Base-by-base conservation (phyloP, 768 basidiomycete species). In the Termitomyces heimii region DNA sequence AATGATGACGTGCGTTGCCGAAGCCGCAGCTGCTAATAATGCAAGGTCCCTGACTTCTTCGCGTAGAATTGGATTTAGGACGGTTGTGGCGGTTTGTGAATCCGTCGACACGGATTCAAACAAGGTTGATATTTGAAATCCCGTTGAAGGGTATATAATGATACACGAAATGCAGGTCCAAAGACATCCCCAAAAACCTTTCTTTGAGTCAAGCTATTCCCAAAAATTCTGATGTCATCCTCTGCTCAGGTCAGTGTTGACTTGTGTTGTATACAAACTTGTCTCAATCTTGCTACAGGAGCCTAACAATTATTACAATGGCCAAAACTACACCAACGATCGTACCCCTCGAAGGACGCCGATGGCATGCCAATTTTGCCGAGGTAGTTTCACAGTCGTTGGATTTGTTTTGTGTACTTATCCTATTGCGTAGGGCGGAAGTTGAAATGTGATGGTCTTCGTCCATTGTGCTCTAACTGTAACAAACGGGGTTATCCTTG, bases 351-450 rank as follows among this genome's bases (percentile, higher is more conserved):
- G 68, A 65, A 65, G 86, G 54, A 85, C 81, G 0, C 79, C 83
- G 0, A 87, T 89, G 84, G 88, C 88, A 7, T 89, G 88, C 65
- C 78, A 80, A 54, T 89, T 89, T 65, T 89, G 88, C 67, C 75
- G 88, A 68, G 83, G 87, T 84, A 62, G 55, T 70, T 50, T 45
- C 10, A 53, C 24, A 28, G 24, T 60, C 42, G 43, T 12, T 42
- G 48, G 14, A 24, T 14, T 4, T 39, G 14, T 52, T 18, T 1
- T 32, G 1, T 32, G 13, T 5, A 18, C 22, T 40, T 9, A 45
- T 10, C 39, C 34, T n/a, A 29, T 29, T 29, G 45, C 31, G 57
- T 62, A 88, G 86, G 83, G 5, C 77, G 86, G 58, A 88, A 88
- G 68, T 68, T 89, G 54, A 89, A 88, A 70, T 89, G 88, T 65